Evolutionary conservation across 148 eudicot genomes (phyloP).

Genomic region (Rhododendron mucronatum): DNA sequence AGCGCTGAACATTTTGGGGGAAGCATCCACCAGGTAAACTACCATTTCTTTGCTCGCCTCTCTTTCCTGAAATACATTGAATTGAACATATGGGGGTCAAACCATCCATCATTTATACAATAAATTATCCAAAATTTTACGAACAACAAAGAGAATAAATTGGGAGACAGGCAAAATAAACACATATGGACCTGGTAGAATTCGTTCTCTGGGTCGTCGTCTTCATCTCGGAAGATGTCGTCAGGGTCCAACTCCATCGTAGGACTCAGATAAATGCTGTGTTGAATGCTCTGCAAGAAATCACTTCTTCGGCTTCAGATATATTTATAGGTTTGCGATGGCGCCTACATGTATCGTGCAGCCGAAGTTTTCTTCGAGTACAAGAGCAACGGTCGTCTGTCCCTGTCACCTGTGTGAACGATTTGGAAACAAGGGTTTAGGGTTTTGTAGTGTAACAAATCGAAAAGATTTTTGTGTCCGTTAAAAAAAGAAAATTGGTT

Average conservation of each 20-base stretch:
- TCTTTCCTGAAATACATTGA: constrained; percentile 31
- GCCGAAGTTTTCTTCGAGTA: not conserved
- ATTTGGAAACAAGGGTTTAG: not conserved
- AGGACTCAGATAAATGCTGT: not conserved
- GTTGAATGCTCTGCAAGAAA: not conserved
- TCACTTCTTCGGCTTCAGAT: not conserved
- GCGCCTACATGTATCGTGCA: not conserved
- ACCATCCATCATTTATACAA: not conserved
- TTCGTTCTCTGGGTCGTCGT: constrained; percentile 48
- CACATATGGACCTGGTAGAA: constrained; percentile 31
- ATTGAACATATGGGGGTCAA: not conserved
- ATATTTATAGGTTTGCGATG: not conserved
- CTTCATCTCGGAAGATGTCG: constrained; percentile 72
- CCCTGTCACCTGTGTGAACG: not conserved
- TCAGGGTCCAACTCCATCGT: constrained; percentile 78
- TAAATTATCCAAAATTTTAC: not conserved
- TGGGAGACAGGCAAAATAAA: too few relatives aligned
- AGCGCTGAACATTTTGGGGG: constrained; percentile 81
- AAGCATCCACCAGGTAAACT: constrained; percentile 88
- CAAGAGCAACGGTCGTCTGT: not conserved
- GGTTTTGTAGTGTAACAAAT: not conserved
- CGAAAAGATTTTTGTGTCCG: not conserved
- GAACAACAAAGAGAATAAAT: not conserved
- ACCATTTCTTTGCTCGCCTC: constrained; percentile 64
- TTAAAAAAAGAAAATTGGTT: too few relatives aligned